phyloP scores from a whole-genome alignment of 129 eudicot genomes.

The Dittrichia graveolens region DNA sequence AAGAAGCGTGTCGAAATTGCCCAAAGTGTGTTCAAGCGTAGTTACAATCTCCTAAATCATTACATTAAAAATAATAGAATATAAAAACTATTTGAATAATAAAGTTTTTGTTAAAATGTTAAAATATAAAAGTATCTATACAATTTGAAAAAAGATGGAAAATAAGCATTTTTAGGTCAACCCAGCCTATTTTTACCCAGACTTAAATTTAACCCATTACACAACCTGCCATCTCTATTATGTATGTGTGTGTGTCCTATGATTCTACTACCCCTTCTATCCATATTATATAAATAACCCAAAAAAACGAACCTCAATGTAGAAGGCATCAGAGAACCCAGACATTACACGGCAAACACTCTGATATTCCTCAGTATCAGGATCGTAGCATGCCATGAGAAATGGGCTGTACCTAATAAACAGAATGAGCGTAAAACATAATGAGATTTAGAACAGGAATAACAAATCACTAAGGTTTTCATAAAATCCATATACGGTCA shows the following conservation, averaged over 20 bases:
- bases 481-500: not conserved
- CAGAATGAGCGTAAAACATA: not conserved
- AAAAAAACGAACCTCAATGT: constrained; percentile 60
- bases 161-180: not conserved
- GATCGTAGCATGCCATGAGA: constrained; percentile 96
- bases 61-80: too few relatives aligned
- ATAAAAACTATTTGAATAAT: too few relatives aligned
- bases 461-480: constrained; percentile 4
- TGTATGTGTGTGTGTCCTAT: not conserved
- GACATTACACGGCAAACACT: constrained; percentile 98
- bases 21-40: too few relatives aligned
- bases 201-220: not conserved
- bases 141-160: too few relatives aligned
- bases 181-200: not conserved
- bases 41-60: too few relatives aligned
- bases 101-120: too few relatives aligned
- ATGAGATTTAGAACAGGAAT: not conserved
- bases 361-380: constrained; percentile 88
- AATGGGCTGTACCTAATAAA: constrained; percentile 89
- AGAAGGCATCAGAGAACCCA: constrained; percentile 91
- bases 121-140: too few relatives aligned
- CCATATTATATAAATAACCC: not conserved
- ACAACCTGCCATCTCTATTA: not conserved
- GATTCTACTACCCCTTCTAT: not conserved
- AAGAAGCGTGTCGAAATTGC: too few relatives aligned